These are phyloP conservation scores for Fusarium nurragi DNA, from an alignment of 2,329 filamentous ascomycete species.

Conservation along the genomic window DNA sequence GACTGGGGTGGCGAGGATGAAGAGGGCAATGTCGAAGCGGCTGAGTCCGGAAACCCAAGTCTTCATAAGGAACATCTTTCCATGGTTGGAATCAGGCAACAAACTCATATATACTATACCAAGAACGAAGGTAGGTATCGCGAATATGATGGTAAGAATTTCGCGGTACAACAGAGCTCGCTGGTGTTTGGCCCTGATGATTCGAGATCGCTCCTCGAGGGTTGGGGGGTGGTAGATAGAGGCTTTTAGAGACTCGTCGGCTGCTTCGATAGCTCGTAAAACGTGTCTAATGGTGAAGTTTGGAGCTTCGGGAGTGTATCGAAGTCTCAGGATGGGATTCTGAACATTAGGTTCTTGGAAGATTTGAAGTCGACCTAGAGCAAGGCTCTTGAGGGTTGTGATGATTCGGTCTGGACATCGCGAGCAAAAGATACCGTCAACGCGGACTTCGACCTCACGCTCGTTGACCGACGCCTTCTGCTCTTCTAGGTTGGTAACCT, in stretches of 20 bases:
- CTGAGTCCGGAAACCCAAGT: conserved; percentile 77
- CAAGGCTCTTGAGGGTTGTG: conserved; percentile 63
- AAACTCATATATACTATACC: conserved; percentile 93
- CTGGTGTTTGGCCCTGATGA: conserved; percentile 76
- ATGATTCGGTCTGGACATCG: conserved; percentile 72
- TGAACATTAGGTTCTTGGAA: conserved; percentile 65
- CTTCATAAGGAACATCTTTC: conserved; percentile 73
- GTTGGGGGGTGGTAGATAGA: conserved; percentile 82
- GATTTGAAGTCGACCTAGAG: conserved; percentile 60
- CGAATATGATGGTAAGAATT: conserved; percentile 71
- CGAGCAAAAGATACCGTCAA: conserved; percentile 79
- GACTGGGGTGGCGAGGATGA: conserved; percentile 83
- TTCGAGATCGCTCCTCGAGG: conserved; percentile 81
- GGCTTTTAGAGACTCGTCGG: conserved; percentile 72
- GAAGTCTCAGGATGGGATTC: conserved; percentile 74
- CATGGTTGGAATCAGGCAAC: conserved; percentile 65
- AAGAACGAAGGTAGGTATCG: conserved; percentile 85
- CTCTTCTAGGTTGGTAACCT: conserved; percentile 55
- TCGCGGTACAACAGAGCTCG: conserved; percentile 75
- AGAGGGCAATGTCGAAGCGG: conserved; percentile 80
- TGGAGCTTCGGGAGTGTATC: conserved; percentile 75
- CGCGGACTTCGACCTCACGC: conserved; percentile 69
- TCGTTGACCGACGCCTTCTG: conserved; percentile 52
- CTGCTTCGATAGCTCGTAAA: conserved; percentile 70
- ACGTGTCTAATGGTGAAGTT: conserved; percentile 80